Base-by-base conservation (phyloP, 2,329 filamentous ascomycete genomes). In the Fusarium concolor region DNA sequence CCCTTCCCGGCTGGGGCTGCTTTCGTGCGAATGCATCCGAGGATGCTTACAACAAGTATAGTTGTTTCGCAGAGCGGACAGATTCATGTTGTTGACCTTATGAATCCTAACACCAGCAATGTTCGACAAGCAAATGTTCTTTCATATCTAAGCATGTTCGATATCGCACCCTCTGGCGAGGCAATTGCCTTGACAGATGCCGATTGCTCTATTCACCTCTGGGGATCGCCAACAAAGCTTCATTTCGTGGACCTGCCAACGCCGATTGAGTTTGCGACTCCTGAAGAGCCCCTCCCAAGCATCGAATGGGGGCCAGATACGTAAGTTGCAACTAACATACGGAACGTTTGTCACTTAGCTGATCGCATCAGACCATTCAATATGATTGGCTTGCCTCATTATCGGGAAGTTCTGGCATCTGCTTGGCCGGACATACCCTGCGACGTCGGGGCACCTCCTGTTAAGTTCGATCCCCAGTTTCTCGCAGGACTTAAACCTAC, bases 1-100 rank as follows among this genome's bases (percentile, higher is more conserved):
- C 93, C 96, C 1, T 99, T 91, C 71, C 95, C 96, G 58, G 91
- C 94, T 4, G 94, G 96, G 11, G 96, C 95, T 37, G 95, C 96
- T 35, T 97, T 94, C 81, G 94, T 97, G 41, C 90, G 96, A 60
- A 96, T 99, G 92, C 96, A 99, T 77, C 96, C 96, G 2, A 91
- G 94, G 73, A 92, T 99, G 87, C 91, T 94, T 20, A 97, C 96
- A 1, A 98, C 96, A 0, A 95, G 93, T 73, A 94, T 99, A 63
- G 93, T 99, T 49, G 90, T 94, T 28, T 97, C 95, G 4, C 93
- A 96, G 74, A 92, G 89, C 42, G 96, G 96, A 2, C 94, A 97
- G 78, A 92, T 99, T 78, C 95, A 99, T 76, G 91, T 98, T 15
- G 93, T 98, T 50, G 96, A 99, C 78, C 86, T 99, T 7, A 93